Conservation (phyloP, 495 filamentous ascomycete genomes). For the Penicillium simplicissimum region DNA sequence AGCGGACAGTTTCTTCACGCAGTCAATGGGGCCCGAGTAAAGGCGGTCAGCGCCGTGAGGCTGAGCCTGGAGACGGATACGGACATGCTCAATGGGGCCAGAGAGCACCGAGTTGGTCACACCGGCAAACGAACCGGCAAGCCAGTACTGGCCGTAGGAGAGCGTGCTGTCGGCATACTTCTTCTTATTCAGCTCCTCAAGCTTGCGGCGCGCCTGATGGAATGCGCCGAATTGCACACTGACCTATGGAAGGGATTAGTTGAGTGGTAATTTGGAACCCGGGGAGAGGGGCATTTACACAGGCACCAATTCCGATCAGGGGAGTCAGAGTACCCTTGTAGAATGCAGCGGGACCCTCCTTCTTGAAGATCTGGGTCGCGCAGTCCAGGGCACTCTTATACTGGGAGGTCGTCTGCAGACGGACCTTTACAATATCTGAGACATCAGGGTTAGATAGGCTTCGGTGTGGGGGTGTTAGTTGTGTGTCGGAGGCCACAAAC, state of each 20-base stretch:
- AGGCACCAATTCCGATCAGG: slow-evolving; percentile 92
- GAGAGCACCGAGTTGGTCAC: slow-evolving; percentile 88
- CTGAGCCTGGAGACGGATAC: slow-evolving; percentile 96
- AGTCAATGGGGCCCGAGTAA: slow-evolving; percentile 85
- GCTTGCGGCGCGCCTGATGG: slow-evolving; percentile 82
- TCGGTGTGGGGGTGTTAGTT: slow-evolving; percentile 1
- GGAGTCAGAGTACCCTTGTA: slow-evolving; percentile 99
- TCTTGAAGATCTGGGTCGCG: slow-evolving; percentile 78
- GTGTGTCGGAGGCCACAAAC: slow-evolving; percentile 39
- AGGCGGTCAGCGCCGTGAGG: slow-evolving; percentile 78
- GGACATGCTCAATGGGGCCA: slow-evolving; percentile 92
- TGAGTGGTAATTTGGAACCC: background rate
- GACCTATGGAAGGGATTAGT: slow-evolving; percentile 49
- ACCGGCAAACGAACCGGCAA: slow-evolving; percentile 88
- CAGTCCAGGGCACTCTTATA: slow-evolving; percentile 79
- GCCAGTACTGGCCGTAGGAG: slow-evolving; percentile 83
- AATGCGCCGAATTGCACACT: slow-evolving; percentile 98
- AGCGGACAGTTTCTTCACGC: slow-evolving; percentile 76
- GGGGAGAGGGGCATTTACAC: slow-evolving; percentile 54
- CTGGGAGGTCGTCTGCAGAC: slow-evolving; percentile 82
- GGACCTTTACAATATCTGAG: slow-evolving; percentile 94
- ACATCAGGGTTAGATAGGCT: slow-evolving; percentile 20
- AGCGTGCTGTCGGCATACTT: slow-evolving; percentile 54
- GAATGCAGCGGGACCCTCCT: slow-evolving; percentile 88
- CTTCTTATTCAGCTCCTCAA: slow-evolving; percentile 72